phyloP scores from a whole-genome alignment of 1,139 yeast species.

The Nadsonia starkeyi-henricii region DNA sequence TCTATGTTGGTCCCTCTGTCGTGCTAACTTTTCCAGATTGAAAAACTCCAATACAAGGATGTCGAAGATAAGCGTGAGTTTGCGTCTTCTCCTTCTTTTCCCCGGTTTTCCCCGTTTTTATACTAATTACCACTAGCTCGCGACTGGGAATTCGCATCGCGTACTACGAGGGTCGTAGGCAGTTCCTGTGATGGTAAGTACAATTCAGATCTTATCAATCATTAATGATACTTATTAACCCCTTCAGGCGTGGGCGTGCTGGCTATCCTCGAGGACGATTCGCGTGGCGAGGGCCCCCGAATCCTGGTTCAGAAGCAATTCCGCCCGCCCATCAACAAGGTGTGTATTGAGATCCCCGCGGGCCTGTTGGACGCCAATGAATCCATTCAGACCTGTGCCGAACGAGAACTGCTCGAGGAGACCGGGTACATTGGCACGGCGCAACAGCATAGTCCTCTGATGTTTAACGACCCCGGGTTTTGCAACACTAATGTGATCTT shows the following conservation, averaged over 20 bases:
- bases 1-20: too few species aligned
- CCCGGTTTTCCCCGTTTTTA: constrained; percentile 15
- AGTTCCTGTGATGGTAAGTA: constrained; percentile 52
- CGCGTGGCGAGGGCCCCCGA: constrained; percentile 29
- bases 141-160: constrained; percentile 84
- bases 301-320: constrained; percentile 74
- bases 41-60: constrained; percentile 45
- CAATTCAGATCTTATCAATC: not conserved
- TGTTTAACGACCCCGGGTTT: constrained; percentile 87
- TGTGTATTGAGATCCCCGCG: constrained; percentile 88
- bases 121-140: constrained; percentile 46
- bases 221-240: constrained; percentile 10
- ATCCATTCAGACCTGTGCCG: constrained; percentile 62
- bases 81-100: not conserved
- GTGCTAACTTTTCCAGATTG: constrained; percentile 23
- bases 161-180: constrained; percentile 61
- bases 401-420: constrained; percentile 78
- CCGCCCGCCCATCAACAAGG: constrained; percentile 81
- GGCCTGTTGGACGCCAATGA: constrained; percentile 85
- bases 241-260: constrained; percentile 49
- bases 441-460: constrained; percentile 36
- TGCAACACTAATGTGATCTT: constrained; percentile 78
- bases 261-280: constrained; percentile 45
- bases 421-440: constrained; percentile 75
- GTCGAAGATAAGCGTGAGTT: constrained; percentile 15